Evolutionary conservation across 805 yeast genomes (phyloP).

Genomic region (Tetrapisispora pingtungensis): DNA sequence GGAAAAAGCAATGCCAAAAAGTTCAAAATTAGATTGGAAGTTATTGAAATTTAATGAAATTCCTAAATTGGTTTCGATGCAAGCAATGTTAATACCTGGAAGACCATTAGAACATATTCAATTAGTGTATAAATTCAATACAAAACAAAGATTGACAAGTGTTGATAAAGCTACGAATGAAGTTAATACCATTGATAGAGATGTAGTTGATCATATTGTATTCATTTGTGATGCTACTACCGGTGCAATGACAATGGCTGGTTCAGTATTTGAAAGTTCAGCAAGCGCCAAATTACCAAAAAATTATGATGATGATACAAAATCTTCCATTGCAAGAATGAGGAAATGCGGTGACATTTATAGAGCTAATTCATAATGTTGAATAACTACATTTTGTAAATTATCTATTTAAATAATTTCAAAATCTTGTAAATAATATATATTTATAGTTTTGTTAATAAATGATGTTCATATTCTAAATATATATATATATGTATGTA

Average conservation of each 20-base stretch:
- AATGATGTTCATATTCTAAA: neutral
- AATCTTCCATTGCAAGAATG: constrained; percentile 23
- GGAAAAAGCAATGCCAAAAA: constrained; percentile 44
- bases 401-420: neutral
- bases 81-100: constrained; percentile 53
- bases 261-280: constrained; percentile 54
- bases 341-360: constrained; percentile 25
- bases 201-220: constrained; percentile 51
- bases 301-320: constrained; percentile 17
- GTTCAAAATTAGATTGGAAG: constrained; percentile 63
- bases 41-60: constrained; percentile 54
- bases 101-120: constrained; percentile 47
- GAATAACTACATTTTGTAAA: neutral
- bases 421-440: neutral
- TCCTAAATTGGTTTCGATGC: constrained; percentile 66
- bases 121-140: constrained; percentile 51
- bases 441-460: neutral
- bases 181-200: constrained; percentile 39
- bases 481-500: neutral
- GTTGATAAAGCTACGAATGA: constrained; percentile 36
- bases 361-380: constrained; percentile 6
- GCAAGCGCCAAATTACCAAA: constrained; percentile 32
- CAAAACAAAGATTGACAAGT: constrained; percentile 48
- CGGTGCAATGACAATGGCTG: constrained; percentile 49
- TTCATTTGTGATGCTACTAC: constrained; percentile 53